These are phyloP conservation scores for Cordia subcordata DNA, from an alignment of 257 asterid genomes.

Conservation along the genomic window DNA sequence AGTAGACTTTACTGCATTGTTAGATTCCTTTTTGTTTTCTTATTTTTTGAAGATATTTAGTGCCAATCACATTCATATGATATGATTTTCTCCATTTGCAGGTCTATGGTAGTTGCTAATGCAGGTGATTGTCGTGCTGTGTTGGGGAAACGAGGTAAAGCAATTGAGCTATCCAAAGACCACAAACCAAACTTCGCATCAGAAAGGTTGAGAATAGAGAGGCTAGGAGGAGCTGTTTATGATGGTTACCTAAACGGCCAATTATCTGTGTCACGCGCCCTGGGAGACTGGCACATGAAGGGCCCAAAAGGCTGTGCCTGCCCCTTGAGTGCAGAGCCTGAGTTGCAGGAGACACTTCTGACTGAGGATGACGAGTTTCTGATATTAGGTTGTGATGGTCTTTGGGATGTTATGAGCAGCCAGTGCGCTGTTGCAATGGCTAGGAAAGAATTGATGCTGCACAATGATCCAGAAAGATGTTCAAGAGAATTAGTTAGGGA, in stretches of 20 bases:
- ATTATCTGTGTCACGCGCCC: slow-evolving; percentile 82
- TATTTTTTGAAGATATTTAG: neutral
- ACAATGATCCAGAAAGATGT: slow-evolving; percentile 85
- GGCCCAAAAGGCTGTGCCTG: slow-evolving; percentile 67
- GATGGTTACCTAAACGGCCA: slow-evolving; percentile 91
- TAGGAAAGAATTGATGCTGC: slow-evolving; percentile 81
- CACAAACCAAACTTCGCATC: slow-evolving; percentile 73
- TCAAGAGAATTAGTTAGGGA: slow-evolving; percentile 79
- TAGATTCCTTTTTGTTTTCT: neutral
- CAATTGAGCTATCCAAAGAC: slow-evolving; percentile 77
- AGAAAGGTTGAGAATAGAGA: slow-evolving; percentile 68
- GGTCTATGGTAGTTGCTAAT: slow-evolving; percentile 77
- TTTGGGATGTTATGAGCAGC: slow-evolving; percentile 97
- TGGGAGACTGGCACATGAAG: slow-evolving; percentile 99
- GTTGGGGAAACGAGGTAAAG: slow-evolving; percentile 80
- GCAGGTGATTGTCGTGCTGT: slow-evolving; percentile 98
- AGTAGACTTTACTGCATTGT: neutral
- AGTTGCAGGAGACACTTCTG: slow-evolving; percentile 55
- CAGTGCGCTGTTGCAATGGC: slow-evolving; percentile 85
- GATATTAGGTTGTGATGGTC: slow-evolving; percentile 87
- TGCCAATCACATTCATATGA: slow-evolving; percentile 4
- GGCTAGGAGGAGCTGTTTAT: slow-evolving; percentile 80
- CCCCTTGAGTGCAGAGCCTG: slow-evolving; percentile 88
- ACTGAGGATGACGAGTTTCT: slow-evolving; percentile 89
- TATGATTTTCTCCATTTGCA: slow-evolving; percentile 25